Evolutionary conservation across 495 filamentous ascomycete genomes (phyloP).

Genomic region (Lophium mytilinum): DNA sequence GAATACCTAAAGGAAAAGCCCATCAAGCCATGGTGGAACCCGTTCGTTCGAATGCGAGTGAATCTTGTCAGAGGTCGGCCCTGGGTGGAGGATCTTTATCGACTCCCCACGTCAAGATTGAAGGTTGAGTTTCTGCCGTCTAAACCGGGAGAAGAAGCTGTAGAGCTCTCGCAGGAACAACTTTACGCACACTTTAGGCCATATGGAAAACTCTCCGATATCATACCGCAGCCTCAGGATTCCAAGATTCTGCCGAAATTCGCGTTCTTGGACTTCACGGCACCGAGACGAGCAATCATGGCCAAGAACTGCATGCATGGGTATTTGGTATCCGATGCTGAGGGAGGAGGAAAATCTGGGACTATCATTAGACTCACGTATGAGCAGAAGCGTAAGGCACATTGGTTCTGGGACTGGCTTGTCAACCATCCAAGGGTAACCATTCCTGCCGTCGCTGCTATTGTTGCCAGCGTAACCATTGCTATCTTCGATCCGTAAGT

Average conservation of each 20-base stretch:
- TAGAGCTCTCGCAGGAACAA: conserved; percentile 77
- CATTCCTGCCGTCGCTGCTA: conserved; percentile 69
- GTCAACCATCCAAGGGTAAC: conserved; percentile 82
- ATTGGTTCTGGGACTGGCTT: conserved; percentile 82
- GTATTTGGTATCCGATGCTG: conserved; percentile 49
- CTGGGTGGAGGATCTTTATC: conserved; percentile 89
- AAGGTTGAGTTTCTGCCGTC: conserved; percentile 75
- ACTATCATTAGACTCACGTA: conserved; percentile 74
- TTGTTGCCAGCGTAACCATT: conserved; percentile 79
- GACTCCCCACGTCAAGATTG: conserved; percentile 65
- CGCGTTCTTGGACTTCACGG: conserved; percentile 67
- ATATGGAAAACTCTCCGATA: conserved; percentile 83
- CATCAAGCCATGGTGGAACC: conserved; percentile 83
- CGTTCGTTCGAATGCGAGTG: conserved; percentile 60
- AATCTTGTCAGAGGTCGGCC: conserved; percentile 72
- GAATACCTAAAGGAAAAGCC: conserved; percentile 56
- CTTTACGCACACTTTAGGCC: conserved; percentile 80
- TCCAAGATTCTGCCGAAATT: conserved; percentile 75
- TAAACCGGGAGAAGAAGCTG: conserved; percentile 53
- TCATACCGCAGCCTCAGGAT: conserved; percentile 66
- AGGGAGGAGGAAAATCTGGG: conserved; percentile 63
- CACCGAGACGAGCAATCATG: conserved; percentile 66
- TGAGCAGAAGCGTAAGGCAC: conserved; percentile 62
- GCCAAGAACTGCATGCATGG: conserved; percentile 93
- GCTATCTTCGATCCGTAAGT: conserved; percentile 74